Conservation (phyloP, 352 stramenopile species). For the Phytophthora constricta region DNA sequence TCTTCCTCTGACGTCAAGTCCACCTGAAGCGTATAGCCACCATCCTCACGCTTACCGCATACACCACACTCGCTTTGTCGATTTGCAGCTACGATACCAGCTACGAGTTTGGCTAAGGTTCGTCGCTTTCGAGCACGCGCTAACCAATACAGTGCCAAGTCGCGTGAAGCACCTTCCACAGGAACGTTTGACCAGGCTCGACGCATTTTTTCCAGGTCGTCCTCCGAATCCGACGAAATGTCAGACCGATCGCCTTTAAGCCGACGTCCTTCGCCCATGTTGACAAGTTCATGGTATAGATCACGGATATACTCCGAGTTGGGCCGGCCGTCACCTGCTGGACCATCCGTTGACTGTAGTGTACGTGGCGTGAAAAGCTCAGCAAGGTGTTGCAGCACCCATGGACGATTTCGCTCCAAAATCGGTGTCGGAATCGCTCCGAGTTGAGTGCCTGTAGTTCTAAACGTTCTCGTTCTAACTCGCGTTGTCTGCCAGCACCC, state of each 20-base stretch:
- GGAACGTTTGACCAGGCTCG: constrained; percentile 88
- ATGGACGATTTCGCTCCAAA: constrained; percentile 97
- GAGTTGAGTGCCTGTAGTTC: constrained; percentile 97
- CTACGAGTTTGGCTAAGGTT: constrained; percentile 90
- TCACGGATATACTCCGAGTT: constrained; percentile 96
- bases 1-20: constrained; percentile 76
- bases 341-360: constrained; percentile 61
- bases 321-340: constrained; percentile 53
- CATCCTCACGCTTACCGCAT: constrained; percentile 74
- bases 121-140: constrained; percentile 92
- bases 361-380: constrained; percentile 96
- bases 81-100: constrained; percentile 76
- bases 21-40: constrained; percentile 81
- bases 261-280: constrained; percentile 90
- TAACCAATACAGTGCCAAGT: constrained; percentile 94
- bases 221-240: constrained; percentile 93
- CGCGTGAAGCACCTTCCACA: constrained; percentile 80
- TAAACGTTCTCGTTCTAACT: constrained; percentile 95
- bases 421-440: constrained; percentile 96
- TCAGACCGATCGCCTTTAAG: constrained; percentile 90
- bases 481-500: constrained; percentile 92
- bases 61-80: constrained; percentile 87
- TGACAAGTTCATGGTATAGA: constrained; percentile 96
- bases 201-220: constrained; percentile 90
- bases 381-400: constrained; percentile 96